phyloP scores from a whole-genome alignment of 176 grass and related monocot genomes.

The Oryza coarctata region DNA sequence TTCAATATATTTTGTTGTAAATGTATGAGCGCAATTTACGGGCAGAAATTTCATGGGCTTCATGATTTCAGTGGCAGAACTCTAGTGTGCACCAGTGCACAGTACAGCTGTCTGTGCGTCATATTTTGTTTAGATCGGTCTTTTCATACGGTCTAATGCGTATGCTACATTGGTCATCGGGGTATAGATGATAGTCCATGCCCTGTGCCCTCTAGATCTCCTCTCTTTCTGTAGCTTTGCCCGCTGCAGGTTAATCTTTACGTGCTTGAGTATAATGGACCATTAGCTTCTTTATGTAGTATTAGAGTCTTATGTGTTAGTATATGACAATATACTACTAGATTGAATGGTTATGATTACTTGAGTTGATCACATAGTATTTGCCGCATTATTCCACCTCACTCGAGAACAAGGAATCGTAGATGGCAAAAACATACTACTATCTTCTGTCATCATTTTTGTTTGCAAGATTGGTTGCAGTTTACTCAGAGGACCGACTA shows the following conservation, averaged over 20 bases:
- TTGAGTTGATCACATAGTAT: not conserved
- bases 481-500: not conserved
- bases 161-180: not conserved
- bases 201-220: conserved; percentile 1
- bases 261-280: not conserved
- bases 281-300: not conserved
- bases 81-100: not conserved
- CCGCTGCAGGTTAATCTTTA: conserved; percentile 20
- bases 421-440: not conserved
- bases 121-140: conserved; percentile 28
- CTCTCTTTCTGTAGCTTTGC: conserved; percentile 8
- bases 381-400: not conserved
- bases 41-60: conserved; percentile 38
- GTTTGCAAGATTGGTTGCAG: not conserved
- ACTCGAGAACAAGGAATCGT: not conserved
- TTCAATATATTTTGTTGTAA: conserved; percentile 36
- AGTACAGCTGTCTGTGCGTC: conserved; percentile 28
- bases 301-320: not conserved
- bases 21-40: conserved; percentile 27
- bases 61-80: conserved; percentile 44
- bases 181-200: conserved; percentile 10
- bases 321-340: not conserved
- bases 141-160: conserved; percentile 11
- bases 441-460: not conserved
- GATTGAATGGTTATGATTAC: not conserved